These are phyloP conservation scores for Mycena kentingensis DNA, from an alignment of 768 basidiomycete genomes.

Conservation along the genomic window DNA sequence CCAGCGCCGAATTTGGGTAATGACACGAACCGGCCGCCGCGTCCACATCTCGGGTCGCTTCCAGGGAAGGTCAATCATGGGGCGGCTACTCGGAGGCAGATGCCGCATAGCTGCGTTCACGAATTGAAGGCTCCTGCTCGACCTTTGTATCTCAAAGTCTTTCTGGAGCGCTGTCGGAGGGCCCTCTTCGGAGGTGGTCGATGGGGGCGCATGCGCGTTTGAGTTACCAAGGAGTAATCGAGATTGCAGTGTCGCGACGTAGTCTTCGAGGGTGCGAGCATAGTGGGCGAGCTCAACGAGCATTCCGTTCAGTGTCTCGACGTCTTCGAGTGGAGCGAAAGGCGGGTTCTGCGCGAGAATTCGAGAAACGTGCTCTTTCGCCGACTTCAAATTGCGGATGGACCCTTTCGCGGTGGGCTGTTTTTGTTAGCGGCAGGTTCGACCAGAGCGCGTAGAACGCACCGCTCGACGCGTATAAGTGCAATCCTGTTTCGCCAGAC, in stretches of 20 bases:
- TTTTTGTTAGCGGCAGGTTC: too few relatives aligned
- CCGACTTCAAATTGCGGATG: neutral
- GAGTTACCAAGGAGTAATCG: neutral
- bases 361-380: slow-evolving; percentile 4
- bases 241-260: neutral
- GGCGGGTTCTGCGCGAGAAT: slow-evolving; percentile 10
- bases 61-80: neutral
- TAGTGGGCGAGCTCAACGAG: slow-evolving; percentile 13
- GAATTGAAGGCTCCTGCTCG: neutral
- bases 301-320: neutral
- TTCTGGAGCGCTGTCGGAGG: neutral
- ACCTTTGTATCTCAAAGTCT: neutral
- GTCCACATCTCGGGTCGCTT: neutral
- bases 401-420: neutral
- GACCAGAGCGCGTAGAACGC: slow-evolving; percentile 6
- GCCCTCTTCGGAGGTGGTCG: neutral
- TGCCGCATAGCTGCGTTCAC: neutral
- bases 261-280: slow-evolving; percentile 14
- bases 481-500: slow-evolving; percentile 46
- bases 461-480: slow-evolving; percentile 60
- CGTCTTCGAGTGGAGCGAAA: slow-evolving; percentile 11
- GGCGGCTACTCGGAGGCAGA: neutral
- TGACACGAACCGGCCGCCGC: neutral
- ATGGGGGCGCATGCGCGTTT: neutral
- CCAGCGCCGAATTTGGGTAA: neutral